Evolutionary conservation across 108 stramenopile species (phyloP), one percentile per base, ranked within the genome.

Genomic region (Nitzschia inconspicua): DNA sequence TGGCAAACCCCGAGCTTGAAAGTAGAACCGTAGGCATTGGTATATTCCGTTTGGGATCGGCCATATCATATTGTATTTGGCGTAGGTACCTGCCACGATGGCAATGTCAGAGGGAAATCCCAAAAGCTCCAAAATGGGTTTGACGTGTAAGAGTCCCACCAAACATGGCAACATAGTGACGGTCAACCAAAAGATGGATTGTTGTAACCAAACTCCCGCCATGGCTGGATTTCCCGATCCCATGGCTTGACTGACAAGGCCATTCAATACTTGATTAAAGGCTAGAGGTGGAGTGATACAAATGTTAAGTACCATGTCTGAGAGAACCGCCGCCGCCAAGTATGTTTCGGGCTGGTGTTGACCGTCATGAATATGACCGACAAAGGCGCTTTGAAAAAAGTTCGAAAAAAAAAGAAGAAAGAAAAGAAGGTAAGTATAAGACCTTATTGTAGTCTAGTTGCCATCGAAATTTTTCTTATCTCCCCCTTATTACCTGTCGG

Each of bases 271-370:
- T 44, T 72, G 70, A 66, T 70, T 70, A 31, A 75, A 75, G 27
- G 73, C 73, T 27, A 75, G 56, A 0, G 73, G 73, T 18, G 73
- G 73, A 18, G 61, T 57, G 26, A 88, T 44, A 18, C 89, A 73
- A 1, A 94, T 84, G 51, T 62, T 72, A 9, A 77, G 67, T 39
- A 81, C 82, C 87, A 85, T 84, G 28, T 94, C 93, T 8, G 82
- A 78, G 28, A 94, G 59, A 6, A 85, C 86, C 2, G 83, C 72
- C 1, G 93, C 93, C 2, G 74, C 74, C 26, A 80, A 42, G 40
- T 62, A 70, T 5, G 64, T 50, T 65, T 73, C 69, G 2, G 73
- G 50, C 0, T 40, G 54, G 29, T 58, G 25, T 1, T 63, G 13
- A 22, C 62, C 73, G 36, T 73, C 58, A 16, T 60, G 16, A 35